Percentiles rank a stretch among this genome's conserved stretches.
Evolutionary conservation across 192 early-diverging fungal genomes (phyloP).

Genomic region (Piromyces finnis): DNA sequence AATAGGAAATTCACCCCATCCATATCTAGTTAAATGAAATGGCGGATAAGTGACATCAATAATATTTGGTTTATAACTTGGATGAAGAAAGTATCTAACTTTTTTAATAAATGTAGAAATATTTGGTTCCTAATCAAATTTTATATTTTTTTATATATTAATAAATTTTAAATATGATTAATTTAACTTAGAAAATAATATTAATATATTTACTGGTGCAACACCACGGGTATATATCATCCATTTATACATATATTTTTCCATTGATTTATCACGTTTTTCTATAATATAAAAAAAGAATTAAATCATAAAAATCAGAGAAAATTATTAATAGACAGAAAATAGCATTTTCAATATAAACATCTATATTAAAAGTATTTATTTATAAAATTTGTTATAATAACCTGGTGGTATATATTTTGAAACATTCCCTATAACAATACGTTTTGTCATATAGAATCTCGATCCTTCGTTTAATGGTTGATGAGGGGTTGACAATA

Average conservation of each 20-base stretch:
- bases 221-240: constrained; percentile 71
- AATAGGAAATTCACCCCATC: constrained; percentile 89
- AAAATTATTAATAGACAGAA: too few relatives aligned
- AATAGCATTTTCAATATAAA: too few relatives aligned
- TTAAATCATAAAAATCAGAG: too few relatives aligned
- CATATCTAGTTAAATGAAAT: constrained; percentile 71
- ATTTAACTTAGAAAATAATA: too few relatives aligned
- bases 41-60: constrained; percentile 59
- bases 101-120: constrained; percentile 49
- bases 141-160: too few relatives aligned
- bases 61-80: constrained; percentile 77
- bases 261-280: neutral
- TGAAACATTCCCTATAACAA: constrained; percentile 17
- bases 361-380: too few relatives aligned
- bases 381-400: too few relatives aligned
- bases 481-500: neutral
- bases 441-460: constrained; percentile 24
- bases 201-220: constrained; percentile 5
- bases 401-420: neutral
- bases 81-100: constrained; percentile 77
- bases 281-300: constrained; percentile 2
- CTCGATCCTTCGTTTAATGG: constrained; percentile 22
- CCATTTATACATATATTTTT: constrained; percentile 49
- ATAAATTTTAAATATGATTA: too few relatives aligned
- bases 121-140: constrained; percentile 8